phyloP scores from a whole-genome alignment of 345 rosid species.

The Mercurialis annua region DNA sequence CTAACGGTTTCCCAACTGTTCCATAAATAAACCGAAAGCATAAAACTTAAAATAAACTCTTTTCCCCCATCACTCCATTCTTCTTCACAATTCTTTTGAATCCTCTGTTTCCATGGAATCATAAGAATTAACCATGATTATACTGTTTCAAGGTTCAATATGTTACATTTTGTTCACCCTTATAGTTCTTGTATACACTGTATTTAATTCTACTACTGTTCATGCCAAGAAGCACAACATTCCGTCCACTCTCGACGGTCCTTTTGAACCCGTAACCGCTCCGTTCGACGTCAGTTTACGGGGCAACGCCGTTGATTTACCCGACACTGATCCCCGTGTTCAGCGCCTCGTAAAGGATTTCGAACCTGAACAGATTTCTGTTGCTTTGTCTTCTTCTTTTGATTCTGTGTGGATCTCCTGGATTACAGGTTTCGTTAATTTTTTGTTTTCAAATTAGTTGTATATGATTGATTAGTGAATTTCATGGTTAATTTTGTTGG shows the following conservation, averaged over 20 bases:
- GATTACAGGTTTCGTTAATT: constrained; percentile 48
- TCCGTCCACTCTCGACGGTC: constrained; percentile 61
- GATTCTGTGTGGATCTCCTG: constrained; percentile 78
- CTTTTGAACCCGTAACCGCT: constrained; percentile 58
- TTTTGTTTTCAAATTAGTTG: not conserved
- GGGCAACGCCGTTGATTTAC: constrained; percentile 63
- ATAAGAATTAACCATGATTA: not conserved
- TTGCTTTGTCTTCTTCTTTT: constrained; percentile 47
- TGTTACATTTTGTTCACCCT: no score
- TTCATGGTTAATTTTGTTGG: constrained; percentile 1
- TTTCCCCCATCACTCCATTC: not conserved
- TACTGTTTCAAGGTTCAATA: not conserved
- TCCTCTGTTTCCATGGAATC: not conserved
- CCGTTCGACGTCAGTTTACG: constrained; percentile 53
- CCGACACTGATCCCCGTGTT: constrained; percentile 60
- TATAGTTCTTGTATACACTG: not conserved
- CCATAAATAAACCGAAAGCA: no score
- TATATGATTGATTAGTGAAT: not conserved
- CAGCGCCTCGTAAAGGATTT: constrained; percentile 49
- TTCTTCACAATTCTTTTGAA: not conserved
- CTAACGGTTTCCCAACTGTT: constrained; percentile 13
- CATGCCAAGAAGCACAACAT: constrained; percentile 14
- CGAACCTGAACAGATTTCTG: constrained; percentile 66
- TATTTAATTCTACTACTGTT: no score
- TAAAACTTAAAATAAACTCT: not conserved